Base-by-base conservation (phyloP, 176 grass and related monocot genomes). In the Carex pumila region DNA sequence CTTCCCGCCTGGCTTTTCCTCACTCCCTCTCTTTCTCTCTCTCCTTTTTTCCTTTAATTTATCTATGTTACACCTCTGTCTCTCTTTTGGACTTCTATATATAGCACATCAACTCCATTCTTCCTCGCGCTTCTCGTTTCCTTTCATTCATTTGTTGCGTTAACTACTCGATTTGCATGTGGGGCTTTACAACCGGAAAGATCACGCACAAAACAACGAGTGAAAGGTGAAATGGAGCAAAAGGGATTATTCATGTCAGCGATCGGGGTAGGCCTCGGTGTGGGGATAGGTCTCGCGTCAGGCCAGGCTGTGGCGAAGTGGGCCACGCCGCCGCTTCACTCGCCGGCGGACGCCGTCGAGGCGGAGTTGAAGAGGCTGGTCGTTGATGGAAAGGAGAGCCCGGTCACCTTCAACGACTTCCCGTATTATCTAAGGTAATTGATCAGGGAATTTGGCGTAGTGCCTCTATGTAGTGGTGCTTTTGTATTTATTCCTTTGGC, bases 221-320 rank as follows among this genome's bases (percentile, higher is more conserved):
- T 32, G 36, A 37, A 50, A 50, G 59, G 30, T 52, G 12, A 70
- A 85, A 97, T 98, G 96, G 96, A 98, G 89, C 96, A 98, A 90
- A 95, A 86, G 91, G 90, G 67, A 58, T 76, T 98, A 32, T 30
- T 98, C 29, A 89, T 94, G 31, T 98, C 96, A 73, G 96, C 96
- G 9, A 80, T 98, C 21, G 85, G 96, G 22, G 86, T 98, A 1
- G 95, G 95, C 1, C 86, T 98, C 30, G 93, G 96, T 53, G 91
- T 98, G 12, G 96, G 96, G n/a, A 91, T 97, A 37, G 92, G 94
- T 0, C 56, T 94, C 60, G 92, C 92, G 14, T 94, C 94, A 4
- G 85, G 54, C 18, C 73, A 6, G 86, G 84, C 17, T 79, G 82
- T 5, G 68, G 81, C 62, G 22, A 86, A 86, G 47, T 86, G 85